phyloP scores from a whole-genome alignment of 2,329 filamentous ascomycete genomes.

The Cytospora leucostoma region DNA sequence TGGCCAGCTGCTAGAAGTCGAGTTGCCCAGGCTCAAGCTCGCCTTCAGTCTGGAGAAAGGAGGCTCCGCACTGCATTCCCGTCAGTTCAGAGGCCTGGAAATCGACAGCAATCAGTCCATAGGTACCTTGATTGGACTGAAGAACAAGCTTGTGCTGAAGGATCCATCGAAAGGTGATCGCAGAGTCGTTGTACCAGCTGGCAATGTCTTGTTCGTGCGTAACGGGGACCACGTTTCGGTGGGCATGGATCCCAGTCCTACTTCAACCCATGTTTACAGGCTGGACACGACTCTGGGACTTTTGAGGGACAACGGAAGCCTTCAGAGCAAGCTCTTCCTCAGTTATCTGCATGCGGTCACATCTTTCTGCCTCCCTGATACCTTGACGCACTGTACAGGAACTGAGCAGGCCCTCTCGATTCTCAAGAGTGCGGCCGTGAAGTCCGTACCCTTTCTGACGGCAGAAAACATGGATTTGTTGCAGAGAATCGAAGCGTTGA shows the following conservation, averaged over 20 bases:
- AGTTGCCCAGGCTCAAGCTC: slow-evolving; percentile 50
- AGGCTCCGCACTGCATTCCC: slow-evolving; percentile 41
- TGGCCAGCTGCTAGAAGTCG: slow-evolving; percentile 37
- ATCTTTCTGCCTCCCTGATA: slow-evolving; percentile 52
- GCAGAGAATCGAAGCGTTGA: slow-evolving; percentile 41
- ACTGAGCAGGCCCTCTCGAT: slow-evolving; percentile 56
- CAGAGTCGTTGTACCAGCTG: slow-evolving; percentile 44
- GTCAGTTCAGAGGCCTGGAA: slow-evolving; percentile 51
- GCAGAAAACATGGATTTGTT: slow-evolving; percentile 41
- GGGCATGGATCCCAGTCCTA: slow-evolving; percentile 33
- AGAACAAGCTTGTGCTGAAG: slow-evolving; percentile 50
- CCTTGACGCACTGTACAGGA: slow-evolving; percentile 50
- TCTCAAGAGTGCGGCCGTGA: slow-evolving; percentile 49
- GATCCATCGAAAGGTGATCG: slow-evolving; percentile 32
- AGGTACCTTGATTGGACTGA: slow-evolving; percentile 51
- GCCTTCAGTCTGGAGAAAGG: slow-evolving; percentile 44
- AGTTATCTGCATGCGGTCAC: slow-evolving; percentile 57
- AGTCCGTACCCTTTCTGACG: slow-evolving; percentile 48
- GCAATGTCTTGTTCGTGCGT: slow-evolving; percentile 29
- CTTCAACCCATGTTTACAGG: slow-evolving; percentile 44
- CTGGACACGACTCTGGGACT: slow-evolving; percentile 53
- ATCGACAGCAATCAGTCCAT: slow-evolving; percentile 50
- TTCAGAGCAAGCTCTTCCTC: slow-evolving; percentile 54
- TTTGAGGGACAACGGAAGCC: slow-evolving; percentile 50
- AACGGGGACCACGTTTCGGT: slow-evolving; percentile 39